Conservation (phyloP, 164 flowering plant genomes). For the Chimonanthus praecox region DNA sequence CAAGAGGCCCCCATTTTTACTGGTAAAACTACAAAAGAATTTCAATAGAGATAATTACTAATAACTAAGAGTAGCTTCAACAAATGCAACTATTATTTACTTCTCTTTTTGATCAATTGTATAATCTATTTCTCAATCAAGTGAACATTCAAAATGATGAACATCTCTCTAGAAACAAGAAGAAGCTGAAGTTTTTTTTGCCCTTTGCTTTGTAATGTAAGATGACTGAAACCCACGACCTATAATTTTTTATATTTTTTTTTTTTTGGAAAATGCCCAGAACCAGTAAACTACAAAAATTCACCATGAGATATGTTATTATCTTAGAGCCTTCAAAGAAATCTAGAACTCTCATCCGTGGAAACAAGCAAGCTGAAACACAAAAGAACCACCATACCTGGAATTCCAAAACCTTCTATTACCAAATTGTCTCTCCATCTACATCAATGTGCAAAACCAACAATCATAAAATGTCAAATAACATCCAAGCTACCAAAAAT, state of each 20-base stretch:
- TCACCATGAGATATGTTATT: neutral
- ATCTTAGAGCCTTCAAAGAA: neutral
- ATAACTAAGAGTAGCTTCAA: too few species aligned
- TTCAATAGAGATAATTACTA: neutral
- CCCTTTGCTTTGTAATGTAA: too few species aligned
- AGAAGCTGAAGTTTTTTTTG: too few species aligned
- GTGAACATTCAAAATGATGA: too few species aligned
- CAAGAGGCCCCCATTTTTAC: too few species aligned
- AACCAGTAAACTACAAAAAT: neutral
- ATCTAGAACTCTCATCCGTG: neutral
- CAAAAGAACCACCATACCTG: slow-evolving; percentile 28
- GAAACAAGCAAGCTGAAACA: neutral
- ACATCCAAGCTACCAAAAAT: neutral
- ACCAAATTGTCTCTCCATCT: slow-evolving; percentile 25
- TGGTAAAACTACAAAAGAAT: too few species aligned
- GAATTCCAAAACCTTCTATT: slow-evolving; percentile 11
- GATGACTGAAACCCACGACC: too few species aligned
- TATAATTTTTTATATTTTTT: too few species aligned
- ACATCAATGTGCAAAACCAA: slow-evolving; percentile 16
- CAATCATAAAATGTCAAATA: neutral
- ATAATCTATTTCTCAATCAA: too few species aligned
- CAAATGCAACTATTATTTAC: too few species aligned
- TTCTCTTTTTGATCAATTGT: too few species aligned
- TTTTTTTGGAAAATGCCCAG: neutral
- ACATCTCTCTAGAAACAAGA: too few species aligned